A percentile compares a stretch with the other conserved stretches of the same genome.
Conservation (phyloP, 192 early-diverging fungal species). For the Umbelopsis ramanniana region DNA sequence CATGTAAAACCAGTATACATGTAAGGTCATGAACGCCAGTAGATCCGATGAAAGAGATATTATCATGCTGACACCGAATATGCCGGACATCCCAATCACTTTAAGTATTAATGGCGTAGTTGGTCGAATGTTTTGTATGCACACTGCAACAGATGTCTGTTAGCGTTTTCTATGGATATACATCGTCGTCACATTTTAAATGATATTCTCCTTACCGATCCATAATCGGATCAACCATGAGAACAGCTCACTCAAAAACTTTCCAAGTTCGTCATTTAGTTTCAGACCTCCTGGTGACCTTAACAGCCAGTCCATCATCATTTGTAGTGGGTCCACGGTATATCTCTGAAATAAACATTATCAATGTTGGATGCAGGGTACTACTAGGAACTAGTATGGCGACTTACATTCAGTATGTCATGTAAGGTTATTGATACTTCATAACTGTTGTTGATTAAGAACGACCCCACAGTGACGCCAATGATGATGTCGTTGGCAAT, state of each 20-base stretch:
- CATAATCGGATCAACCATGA: slow-evolving; percentile 86
- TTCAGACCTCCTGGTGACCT: slow-evolving; percentile 95
- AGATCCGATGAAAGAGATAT: slow-evolving; percentile 85
- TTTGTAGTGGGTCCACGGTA: slow-evolving; percentile 70
- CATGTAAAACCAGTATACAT: slow-evolving; percentile 95
- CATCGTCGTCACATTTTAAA: background rate
- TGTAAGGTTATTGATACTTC: slow-evolving; percentile 59
- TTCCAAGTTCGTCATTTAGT: slow-evolving; percentile 87
- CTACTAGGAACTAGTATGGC: slow-evolving; percentile 4
- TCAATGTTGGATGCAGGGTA: background rate
- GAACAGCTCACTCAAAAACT: slow-evolving; percentile 91
- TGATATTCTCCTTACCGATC: slow-evolving; percentile 57
- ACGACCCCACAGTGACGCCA: slow-evolving; percentile 77
- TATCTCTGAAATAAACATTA: slow-evolving; percentile 49
- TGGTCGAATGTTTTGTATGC: slow-evolving; percentile 49
- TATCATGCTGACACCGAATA: slow-evolving; percentile 84
- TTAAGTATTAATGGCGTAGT: slow-evolving; percentile 67
- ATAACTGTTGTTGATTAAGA: slow-evolving; percentile 66
- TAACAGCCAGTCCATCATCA: slow-evolving; percentile 88
- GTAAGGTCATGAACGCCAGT: slow-evolving; percentile 82
- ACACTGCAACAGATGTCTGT: slow-evolving; percentile 36
- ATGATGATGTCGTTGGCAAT: slow-evolving; percentile 92
- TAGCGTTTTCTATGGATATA: background rate
- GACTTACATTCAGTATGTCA: slow-evolving; percentile 47
- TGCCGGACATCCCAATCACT: slow-evolving; percentile 73